phyloP scores from a whole-genome alignment of 2,329 filamentous ascomycete species.

The Hypoxylon sp. region DNA sequence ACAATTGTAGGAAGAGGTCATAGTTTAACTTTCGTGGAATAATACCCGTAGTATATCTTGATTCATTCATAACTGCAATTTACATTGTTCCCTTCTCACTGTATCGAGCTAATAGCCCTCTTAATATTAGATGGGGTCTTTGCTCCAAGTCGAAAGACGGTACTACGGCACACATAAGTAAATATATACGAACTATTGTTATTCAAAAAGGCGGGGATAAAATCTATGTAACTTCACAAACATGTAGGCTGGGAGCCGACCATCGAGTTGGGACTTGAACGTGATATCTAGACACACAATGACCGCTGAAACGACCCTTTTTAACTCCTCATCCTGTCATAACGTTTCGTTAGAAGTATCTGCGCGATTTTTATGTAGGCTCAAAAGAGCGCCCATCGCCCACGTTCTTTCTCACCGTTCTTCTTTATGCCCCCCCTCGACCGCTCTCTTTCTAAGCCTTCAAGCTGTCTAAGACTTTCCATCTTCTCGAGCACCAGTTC shows the following conservation, averaged over 20 bases:
- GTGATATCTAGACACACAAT: constrained; percentile 38
- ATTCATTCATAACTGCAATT: not conserved
- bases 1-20: not conserved
- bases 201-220: constrained; percentile 36
- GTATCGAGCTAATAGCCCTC: not conserved
- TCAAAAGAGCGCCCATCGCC: constrained; percentile 67
- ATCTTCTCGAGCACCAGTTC: constrained; percentile 97
- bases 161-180: not conserved
- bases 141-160: not conserved
- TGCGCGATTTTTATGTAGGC: constrained; percentile 9
- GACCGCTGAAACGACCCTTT: constrained; percentile 36
- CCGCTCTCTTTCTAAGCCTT: constrained; percentile 77
- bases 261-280: constrained; percentile 37
- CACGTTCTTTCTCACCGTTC: constrained; percentile 59
- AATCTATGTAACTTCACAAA: constrained; percentile 37
- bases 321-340: constrained; percentile 43
- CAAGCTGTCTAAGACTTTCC: constrained; percentile 87
- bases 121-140: not conserved
- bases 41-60: not conserved
- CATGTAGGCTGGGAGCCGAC: constrained; percentile 22
- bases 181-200: constrained; percentile 17
- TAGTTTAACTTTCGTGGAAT: not conserved
- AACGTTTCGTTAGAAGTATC: constrained; percentile 40
- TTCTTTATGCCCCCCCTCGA: constrained; percentile 50
- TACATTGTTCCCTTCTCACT: not conserved